Percentiles rank a stretch among this genome's conserved stretches.
phyloP scores from a whole-genome alignment of 805 yeast genomes.

The Cyberlindnera japonica region DNA sequence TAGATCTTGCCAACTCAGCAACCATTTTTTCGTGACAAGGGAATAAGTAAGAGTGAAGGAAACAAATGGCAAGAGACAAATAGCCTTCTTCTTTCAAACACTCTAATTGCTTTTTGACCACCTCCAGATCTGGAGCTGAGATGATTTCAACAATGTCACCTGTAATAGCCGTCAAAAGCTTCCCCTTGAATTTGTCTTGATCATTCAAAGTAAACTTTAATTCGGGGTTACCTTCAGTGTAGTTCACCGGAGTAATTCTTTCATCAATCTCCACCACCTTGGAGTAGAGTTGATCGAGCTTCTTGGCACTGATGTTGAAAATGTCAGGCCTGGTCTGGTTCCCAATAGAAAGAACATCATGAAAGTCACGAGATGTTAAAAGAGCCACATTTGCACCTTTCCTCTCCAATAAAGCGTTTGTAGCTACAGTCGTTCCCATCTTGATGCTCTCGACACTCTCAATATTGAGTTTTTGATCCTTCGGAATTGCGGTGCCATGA shows the following conservation, averaged over 20 bases:
- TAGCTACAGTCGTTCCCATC: constrained; percentile 95
- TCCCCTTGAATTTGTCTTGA: constrained; percentile 23
- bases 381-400: constrained; percentile 88
- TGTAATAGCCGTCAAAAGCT: constrained; percentile 49
- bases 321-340: constrained; percentile 90
- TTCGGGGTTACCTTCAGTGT: constrained; percentile 72
- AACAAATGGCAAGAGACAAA: constrained; percentile 65
- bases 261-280: constrained; percentile 84
- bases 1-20: constrained; percentile 53
- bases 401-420: constrained; percentile 89
- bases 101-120: constrained; percentile 40
- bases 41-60: constrained; percentile 69
- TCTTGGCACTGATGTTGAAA: constrained; percentile 74
- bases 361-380: constrained; percentile 83
- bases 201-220: constrained; percentile 20
- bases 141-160: constrained; percentile 65
- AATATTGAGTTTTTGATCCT: constrained; percentile 57
- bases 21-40: constrained; percentile 64
- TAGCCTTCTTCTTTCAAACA: constrained; percentile 53
- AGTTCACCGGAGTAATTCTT: constrained; percentile 80
- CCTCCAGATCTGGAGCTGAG: constrained; percentile 44
- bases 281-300: constrained; percentile 68
- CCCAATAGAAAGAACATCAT: constrained; percentile 78
- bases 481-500: constrained; percentile 51
- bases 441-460: constrained; percentile 63